These are phyloP conservation scores for Ajuga reptans DNA, from an alignment of 305 asterid species.

Conservation along the genomic window DNA sequence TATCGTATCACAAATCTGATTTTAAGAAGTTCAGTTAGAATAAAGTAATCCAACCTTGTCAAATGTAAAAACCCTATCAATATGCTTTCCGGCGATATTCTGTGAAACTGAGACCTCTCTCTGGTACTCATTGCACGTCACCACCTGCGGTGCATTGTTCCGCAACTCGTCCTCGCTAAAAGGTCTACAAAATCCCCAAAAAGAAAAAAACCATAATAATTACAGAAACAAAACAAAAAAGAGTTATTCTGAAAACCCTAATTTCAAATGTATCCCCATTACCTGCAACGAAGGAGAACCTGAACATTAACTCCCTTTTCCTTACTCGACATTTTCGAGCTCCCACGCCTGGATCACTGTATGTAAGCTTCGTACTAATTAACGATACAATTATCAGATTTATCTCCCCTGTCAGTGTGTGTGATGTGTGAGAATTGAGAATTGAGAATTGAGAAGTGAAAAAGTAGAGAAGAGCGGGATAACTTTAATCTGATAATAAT, in stretches of 20 bases:
- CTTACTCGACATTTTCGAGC: constrained; percentile 46
- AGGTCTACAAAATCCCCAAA: constrained; percentile 42
- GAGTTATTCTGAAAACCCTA: constrained; percentile 14
- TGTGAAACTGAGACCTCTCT: constrained; percentile 85
- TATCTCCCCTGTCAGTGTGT: neutral
- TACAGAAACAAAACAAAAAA: neutral
- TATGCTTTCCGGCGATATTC: constrained; percentile 82
- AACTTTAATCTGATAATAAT: neutral
- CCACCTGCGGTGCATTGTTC: constrained; percentile 89
- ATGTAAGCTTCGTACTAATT: neutral
- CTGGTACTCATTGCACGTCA: constrained; percentile 73
- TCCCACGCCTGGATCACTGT: neutral
- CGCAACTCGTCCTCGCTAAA: constrained; percentile 83
- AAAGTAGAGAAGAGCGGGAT: constrained; percentile 24
- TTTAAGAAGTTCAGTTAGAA: neutral
- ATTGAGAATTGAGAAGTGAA: neutral
- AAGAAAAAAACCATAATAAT: neutral
- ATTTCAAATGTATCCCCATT: neutral
- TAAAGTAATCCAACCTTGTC: constrained; percentile 52
- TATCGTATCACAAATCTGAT: neutral
- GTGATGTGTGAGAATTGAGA: constrained; percentile 6
- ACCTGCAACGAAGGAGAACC: constrained; percentile 97
- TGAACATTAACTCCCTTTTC: constrained; percentile 91
- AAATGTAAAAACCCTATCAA: constrained; percentile 78
- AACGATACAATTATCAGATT: neutral